phyloP scores from a whole-genome alignment of 1,139 yeast genomes.

The Hansenula sp. region DNA sequence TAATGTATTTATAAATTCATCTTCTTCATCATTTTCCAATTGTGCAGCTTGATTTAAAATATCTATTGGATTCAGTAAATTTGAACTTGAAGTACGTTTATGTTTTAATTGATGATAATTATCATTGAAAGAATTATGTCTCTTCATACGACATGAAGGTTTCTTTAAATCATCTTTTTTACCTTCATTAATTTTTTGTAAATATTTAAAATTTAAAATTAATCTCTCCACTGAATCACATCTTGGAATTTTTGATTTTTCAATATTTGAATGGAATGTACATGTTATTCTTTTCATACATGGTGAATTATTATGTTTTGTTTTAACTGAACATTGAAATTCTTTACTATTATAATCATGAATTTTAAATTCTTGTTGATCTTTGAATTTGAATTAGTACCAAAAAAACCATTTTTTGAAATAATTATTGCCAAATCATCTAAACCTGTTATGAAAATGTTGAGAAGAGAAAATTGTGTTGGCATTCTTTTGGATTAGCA shows the following conservation, averaged over 20 bases:
- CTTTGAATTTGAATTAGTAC: not conserved
- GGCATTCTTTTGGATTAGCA: no score
- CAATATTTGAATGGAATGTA: constrained; percentile 10
- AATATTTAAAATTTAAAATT: constrained; percentile 7
- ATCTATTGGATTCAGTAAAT: not conserved
- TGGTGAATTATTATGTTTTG: constrained; percentile 3
- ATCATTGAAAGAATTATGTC: constrained; percentile 10
- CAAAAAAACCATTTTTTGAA: no score
- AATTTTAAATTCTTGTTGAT: constrained; percentile 2
- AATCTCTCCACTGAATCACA: constrained; percentile 5
- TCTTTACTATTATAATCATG: constrained; percentile 14
- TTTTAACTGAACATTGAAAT: constrained; percentile 15
- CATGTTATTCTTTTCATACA: constrained; percentile 19
- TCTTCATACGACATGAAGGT: constrained; percentile 5
- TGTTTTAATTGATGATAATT: not conserved
- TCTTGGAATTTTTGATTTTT: constrained; percentile 15
- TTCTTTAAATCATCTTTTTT: constrained; percentile 2
- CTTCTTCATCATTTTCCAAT: not conserved
- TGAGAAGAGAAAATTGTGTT: no score
- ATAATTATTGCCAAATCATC: no score
- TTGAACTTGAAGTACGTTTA: not conserved
- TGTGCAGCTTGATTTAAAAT: not conserved
- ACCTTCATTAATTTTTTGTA: constrained; percentile 3
- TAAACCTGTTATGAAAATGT: no score
- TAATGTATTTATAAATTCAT: constrained; percentile 7